These are phyloP conservation scores for Gracilaria gracilis DNA, from an alignment of 23 red algal genomes.

Conservation along the genomic window DNA sequence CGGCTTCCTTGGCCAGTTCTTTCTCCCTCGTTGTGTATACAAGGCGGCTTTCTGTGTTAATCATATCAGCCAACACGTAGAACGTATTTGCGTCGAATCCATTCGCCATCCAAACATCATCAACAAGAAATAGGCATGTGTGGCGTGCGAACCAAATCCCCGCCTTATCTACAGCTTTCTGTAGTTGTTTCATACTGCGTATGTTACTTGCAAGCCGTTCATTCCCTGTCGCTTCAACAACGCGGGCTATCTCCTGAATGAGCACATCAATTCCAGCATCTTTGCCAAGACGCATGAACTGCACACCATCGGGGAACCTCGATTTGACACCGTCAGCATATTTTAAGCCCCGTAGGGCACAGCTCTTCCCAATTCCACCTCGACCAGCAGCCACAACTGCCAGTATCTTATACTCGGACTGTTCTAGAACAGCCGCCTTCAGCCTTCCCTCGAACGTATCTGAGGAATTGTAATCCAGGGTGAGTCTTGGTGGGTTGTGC, in stretches of 20 bases:
- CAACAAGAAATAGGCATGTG: slow-evolving; percentile 17
- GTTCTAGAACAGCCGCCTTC: background rate
- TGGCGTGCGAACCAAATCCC: background rate
- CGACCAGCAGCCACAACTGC: background rate
- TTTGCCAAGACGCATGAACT: background rate
- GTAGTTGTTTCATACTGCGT: background rate
- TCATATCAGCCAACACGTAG: slow-evolving; percentile 1
- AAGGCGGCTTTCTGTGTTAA: background rate
- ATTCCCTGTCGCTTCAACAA: background rate
- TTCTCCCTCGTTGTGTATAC: background rate
- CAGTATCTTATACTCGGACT: background rate
- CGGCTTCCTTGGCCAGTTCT: background rate
- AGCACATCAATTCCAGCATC: background rate
- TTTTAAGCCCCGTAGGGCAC: background rate
- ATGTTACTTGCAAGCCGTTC: background rate
- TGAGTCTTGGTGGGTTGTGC: background rate
- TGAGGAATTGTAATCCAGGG: background rate
- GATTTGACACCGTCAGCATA: background rate
- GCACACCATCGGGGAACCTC: slow-evolving; percentile 1
- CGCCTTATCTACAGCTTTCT: background rate
- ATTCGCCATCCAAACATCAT: slow-evolving; percentile 1
- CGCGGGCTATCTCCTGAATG: background rate
- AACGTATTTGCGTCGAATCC: background rate
- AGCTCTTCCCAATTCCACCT: background rate
- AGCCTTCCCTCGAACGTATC: slow-evolving; percentile 8